These are phyloP conservation scores for Ogataea siamensis DNA, from an alignment of 805 yeast species.

Conservation along the genomic window DNA sequence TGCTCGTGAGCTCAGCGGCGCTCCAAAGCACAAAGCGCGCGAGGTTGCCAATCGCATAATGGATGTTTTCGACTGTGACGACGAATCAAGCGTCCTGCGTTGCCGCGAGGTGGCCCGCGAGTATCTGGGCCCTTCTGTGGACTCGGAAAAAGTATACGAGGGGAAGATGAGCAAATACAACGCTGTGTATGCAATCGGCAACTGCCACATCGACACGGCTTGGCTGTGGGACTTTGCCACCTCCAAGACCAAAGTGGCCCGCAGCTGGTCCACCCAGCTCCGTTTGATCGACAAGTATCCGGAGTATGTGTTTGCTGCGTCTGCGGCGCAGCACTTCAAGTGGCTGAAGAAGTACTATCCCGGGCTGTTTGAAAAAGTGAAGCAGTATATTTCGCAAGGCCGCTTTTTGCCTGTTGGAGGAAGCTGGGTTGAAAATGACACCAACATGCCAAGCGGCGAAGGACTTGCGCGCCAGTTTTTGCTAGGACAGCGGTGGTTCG, in stretches of 20 bases:
- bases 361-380: constrained; percentile 60
- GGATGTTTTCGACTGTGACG: constrained; percentile 75
- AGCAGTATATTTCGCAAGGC: constrained; percentile 64
- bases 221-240: constrained; percentile 99
- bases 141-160: constrained; percentile 63
- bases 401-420: constrained; percentile 93
- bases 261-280: constrained; percentile 94
- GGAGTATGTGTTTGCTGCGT: constrained; percentile 90
- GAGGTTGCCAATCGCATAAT: constrained; percentile 78
- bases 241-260: constrained; percentile 84
- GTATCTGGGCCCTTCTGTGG: constrained; percentile 64
- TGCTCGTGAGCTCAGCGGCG: constrained; percentile 78
- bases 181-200: constrained; percentile 83
- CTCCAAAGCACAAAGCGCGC: constrained; percentile 84
- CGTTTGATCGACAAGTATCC: constrained; percentile 84
- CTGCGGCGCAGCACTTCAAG: constrained; percentile 93
- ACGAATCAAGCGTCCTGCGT: constrained; percentile 51
- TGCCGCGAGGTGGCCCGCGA: constrained; percentile 67
- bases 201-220: constrained; percentile 97
- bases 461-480: constrained; percentile 84
- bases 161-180: constrained; percentile 38
- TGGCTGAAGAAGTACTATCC: constrained; percentile 92
- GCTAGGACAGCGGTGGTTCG: constrained; percentile 84
- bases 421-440: constrained; percentile 97
- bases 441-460: constrained; percentile 94